Conservation (phyloP, 2,329 filamentous ascomycete genomes). For the Paecilomyces sp. region DNA sequence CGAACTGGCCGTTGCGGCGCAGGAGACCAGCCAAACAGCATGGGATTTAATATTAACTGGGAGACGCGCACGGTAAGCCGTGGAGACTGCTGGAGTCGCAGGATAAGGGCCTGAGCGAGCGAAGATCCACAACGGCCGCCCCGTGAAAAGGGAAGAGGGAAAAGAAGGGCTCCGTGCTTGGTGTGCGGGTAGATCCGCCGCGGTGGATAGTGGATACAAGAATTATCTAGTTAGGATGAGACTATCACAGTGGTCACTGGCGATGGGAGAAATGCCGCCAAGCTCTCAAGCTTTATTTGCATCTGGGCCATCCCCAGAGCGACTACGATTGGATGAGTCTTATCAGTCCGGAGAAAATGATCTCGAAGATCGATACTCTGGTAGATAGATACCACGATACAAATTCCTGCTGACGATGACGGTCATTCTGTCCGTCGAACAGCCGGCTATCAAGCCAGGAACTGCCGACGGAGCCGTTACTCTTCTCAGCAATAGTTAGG, state of each 20-base stretch:
- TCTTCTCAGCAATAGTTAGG: neutral
- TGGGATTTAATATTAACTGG: neutral
- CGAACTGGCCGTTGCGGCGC: neutral
- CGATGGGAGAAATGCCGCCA: neutral
- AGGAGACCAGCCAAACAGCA: neutral
- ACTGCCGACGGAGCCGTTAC: neutral
- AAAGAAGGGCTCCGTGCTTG: neutral
- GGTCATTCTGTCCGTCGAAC: neutral
- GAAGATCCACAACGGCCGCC: neutral
- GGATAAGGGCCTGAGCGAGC: neutral
- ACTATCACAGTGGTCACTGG: neutral
- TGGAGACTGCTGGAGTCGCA: neutral
- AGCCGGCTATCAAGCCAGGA: neutral
- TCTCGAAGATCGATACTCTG: neutral
- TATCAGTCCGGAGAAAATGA: neutral
- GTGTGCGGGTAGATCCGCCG: neutral
- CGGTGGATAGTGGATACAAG: neutral
- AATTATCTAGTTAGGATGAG: too few relatives aligned
- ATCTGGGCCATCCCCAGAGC: neutral
- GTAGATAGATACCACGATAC: too few relatives aligned
- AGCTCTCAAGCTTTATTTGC: neutral
- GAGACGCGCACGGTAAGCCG: neutral
- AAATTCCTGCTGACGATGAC: neutral
- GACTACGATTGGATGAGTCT: neutral
- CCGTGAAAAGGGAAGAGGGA: neutral